These are phyloP conservation scores for Wickerhamiella australiensis DNA, from an alignment of 805 yeast species.

Conservation along the genomic window DNA sequence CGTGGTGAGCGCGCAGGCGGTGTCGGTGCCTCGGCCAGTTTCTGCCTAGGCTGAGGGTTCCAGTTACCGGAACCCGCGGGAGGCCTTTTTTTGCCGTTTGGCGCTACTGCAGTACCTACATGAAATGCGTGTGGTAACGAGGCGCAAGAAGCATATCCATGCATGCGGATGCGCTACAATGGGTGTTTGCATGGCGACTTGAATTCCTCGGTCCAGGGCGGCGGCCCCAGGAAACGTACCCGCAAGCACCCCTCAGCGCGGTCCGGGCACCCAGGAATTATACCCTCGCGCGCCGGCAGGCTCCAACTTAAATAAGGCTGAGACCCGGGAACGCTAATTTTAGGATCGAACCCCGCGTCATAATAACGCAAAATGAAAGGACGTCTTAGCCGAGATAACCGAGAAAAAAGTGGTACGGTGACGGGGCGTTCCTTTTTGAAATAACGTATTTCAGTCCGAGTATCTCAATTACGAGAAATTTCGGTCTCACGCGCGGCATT, in stretches of 20 bases:
- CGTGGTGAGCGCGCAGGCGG: no score
- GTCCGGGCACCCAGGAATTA: no score
- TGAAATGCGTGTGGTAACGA: not conserved
- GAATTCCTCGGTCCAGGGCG: no score
- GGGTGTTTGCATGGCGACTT: no score
- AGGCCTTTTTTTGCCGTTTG: no score
- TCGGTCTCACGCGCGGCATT: no score
- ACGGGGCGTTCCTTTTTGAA: not conserved
- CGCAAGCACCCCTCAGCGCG: no score
- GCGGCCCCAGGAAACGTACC: not conserved
- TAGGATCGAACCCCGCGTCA: not conserved
- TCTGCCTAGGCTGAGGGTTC: no score
- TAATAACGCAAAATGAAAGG: not conserved
- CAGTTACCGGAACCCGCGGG: no score
- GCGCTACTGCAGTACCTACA: conserved; percentile 2
- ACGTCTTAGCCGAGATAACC: not conserved
- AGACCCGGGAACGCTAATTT: not conserved
- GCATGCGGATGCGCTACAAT: not conserved
- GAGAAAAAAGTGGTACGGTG: not conserved
- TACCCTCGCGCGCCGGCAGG: no score
- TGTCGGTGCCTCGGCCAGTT: no score
- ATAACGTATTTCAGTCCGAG: not conserved
- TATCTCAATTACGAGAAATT: no score
- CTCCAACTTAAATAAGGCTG: not conserved
- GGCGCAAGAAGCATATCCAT: not conserved